Conservation (phyloP, 1,284 basidiomycete species). For the Amylostereum chailletii region DNA sequence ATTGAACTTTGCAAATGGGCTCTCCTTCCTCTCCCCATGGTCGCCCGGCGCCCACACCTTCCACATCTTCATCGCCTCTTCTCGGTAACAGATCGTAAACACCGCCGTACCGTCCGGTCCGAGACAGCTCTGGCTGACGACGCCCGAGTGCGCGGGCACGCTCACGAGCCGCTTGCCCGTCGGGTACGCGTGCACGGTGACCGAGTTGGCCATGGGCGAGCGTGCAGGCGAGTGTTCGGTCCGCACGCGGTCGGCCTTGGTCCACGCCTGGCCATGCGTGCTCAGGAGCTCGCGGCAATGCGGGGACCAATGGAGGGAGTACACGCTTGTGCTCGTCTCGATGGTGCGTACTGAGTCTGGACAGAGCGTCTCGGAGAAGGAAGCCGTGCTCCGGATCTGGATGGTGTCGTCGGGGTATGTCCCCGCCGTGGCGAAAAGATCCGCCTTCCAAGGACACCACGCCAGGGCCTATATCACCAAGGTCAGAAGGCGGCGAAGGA, state of each 20-base stretch:
- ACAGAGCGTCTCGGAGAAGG: constrained; percentile 25
- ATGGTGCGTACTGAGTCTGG: constrained; percentile 43
- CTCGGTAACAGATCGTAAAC: constrained; percentile 28
- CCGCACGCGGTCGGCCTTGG: constrained; percentile 11
- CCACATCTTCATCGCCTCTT: constrained; percentile 36
- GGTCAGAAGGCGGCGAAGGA: neutral
- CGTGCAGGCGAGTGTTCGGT: constrained; percentile 13
- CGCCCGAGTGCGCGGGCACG: constrained; percentile 24
- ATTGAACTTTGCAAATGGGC: constrained; percentile 11
- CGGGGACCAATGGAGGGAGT: constrained; percentile 57
- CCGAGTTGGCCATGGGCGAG: constrained; percentile 37
- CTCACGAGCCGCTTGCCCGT: constrained; percentile 23
- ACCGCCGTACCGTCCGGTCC: constrained; percentile 27
- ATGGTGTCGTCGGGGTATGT: constrained; percentile 59
- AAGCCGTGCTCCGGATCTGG: constrained; percentile 41
- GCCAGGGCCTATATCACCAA: constrained; percentile 44
- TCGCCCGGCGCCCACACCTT: constrained; percentile 25
- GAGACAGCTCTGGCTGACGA: constrained; percentile 26
- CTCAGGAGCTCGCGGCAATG: constrained; percentile 61
- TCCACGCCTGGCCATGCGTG: constrained; percentile 47
- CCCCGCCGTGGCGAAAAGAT: constrained; percentile 61
- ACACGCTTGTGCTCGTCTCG: constrained; percentile 49
- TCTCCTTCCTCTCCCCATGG: constrained; percentile 17
- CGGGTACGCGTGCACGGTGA: constrained; percentile 39
- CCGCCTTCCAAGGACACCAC: constrained; percentile 71